Evolutionary conservation across 1,284 basidiomycete species (phyloP), one percentile per base, ranked within the genome.

Genomic region (Vanrija sp.): DNA sequence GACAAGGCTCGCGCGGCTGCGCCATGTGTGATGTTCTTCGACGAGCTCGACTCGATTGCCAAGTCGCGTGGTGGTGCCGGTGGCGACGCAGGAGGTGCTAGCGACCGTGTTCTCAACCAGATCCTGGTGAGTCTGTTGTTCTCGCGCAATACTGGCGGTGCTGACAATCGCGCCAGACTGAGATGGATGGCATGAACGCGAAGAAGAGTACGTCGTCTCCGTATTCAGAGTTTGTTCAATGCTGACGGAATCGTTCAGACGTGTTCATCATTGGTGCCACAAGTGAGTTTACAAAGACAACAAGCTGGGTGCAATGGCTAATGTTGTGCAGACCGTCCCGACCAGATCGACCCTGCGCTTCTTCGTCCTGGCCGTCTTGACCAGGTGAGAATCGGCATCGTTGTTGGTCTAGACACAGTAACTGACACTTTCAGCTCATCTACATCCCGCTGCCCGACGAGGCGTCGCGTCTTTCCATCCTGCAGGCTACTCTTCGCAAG

Each of bases 21-120:
- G 8, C 96, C 96, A 3, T 98, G 95, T 77, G 93, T 98, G 64
- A 97, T 98, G 93, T 98, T 98, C 88, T 98, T 98, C 78, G 95
- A 99, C 71, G 95, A 99, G 79, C 82, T 99, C 72, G 95, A 98
- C 76, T 96, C 95, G 12, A 98, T 98, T 68, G 95, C 95, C 53
- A 98, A 98, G 81, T 85, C 92, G 49, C 91, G 96, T 79, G 95
- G 95, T 59, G 79, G 79, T 26, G 81, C 81, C 18, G 82, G 84
- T 3, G 80, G 83, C 15, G 95, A 97, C 74, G 94, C 80, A 54
- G 94, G 94, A 64, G 96, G 95, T 61, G 94, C 95, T 8, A 87
- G 93, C 48, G 96, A 99, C 76, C 92, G 96, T 80, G 94, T 97
- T 10, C 84, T 97, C 58, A 96, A 97, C 79, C 93, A 96, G 77